Evolutionary conservation across 2,329 filamentous ascomycete species (phyloP).

Genomic region (Chaetothyriales sp.): DNA sequence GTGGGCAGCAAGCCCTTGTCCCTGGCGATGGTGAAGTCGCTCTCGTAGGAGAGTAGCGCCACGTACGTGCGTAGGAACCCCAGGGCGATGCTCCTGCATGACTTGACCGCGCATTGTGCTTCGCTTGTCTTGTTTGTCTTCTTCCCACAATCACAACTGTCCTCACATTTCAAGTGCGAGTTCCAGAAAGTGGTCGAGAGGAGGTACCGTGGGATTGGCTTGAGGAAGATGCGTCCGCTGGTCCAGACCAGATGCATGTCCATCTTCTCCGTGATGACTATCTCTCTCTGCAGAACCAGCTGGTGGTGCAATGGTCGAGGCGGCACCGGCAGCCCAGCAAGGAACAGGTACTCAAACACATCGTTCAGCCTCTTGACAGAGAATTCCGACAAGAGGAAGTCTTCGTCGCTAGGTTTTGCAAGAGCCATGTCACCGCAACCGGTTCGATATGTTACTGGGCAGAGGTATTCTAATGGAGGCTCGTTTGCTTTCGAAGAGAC

Average conservation of each 20-base stretch:
- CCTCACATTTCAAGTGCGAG: not conserved
- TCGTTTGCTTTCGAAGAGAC: too few relatives aligned
- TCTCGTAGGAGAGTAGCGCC: slow-evolving; percentile 27
- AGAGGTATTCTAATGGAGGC: too few relatives aligned
- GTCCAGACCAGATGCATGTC: slow-evolving; percentile 21
- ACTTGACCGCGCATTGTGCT: slow-evolving; percentile 27
- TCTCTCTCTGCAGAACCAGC: slow-evolving; percentile 11
- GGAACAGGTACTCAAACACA: slow-evolving; percentile 19
- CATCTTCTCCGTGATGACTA: slow-evolving; percentile 18
- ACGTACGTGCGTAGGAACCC: slow-evolving; percentile 31
- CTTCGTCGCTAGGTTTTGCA: too few relatives aligned
- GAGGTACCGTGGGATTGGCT: slow-evolving; percentile 20
- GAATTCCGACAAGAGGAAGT: not conserved
- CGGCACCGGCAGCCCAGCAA: slow-evolving; percentile 17
- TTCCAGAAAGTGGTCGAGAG: slow-evolving; percentile 18
- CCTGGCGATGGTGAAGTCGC: slow-evolving; percentile 27
- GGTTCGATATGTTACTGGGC: too few relatives aligned
- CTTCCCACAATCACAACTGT: not conserved
- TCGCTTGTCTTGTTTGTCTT: not conserved
- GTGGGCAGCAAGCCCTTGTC: slow-evolving; percentile 22
- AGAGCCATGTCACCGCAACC: too few relatives aligned
- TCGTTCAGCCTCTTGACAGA: slow-evolving; percentile 12
- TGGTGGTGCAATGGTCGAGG: slow-evolving; percentile 20
- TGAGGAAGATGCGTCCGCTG: slow-evolving; percentile 17
- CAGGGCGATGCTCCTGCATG: slow-evolving; percentile 22